phyloP scores from a whole-genome alignment of 768 basidiomycete genomes.

The Pisolithus tinctorius region DNA sequence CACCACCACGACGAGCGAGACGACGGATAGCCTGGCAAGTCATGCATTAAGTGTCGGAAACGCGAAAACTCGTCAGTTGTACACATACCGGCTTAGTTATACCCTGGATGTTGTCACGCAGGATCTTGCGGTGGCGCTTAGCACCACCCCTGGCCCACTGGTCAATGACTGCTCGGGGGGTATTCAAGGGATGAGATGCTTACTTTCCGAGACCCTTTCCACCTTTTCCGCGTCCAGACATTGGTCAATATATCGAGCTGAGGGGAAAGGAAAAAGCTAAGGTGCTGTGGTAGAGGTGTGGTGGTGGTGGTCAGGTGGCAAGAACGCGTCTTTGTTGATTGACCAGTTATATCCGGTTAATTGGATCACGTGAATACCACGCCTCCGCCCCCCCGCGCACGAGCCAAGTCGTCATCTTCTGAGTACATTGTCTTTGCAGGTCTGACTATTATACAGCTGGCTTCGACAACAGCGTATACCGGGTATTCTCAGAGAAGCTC shows the following conservation, averaged over 20 bases:
- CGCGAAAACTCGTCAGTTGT: slow-evolving; percentile 12
- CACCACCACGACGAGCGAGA: slow-evolving; percentile 88
- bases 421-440: too few species aligned
- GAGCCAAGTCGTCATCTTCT: background rate
- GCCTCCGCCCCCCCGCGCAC: background rate
- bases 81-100: slow-evolving; percentile 41
- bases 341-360: slow-evolving; percentile 25
- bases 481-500: slow-evolving; percentile 1
- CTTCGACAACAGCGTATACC: too few species aligned
- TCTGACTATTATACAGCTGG: too few species aligned
- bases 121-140: slow-evolving; percentile 42
- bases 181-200: background rate
- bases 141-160: slow-evolving; percentile 29
- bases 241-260: slow-evolving; percentile 13
- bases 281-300: background rate
- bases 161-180: slow-evolving; percentile 4
- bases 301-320: slow-evolving; percentile 21
- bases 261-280: slow-evolving; percentile 7
- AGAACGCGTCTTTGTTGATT: slow-evolving; percentile 25
- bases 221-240: slow-evolving; percentile 46
- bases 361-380: slow-evolving; percentile 15
- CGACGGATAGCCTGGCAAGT: slow-evolving; percentile 75
- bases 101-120: slow-evolving; percentile 45
- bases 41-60: slow-evolving; percentile 33
- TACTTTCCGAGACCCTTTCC: slow-evolving; percentile 46